Evolutionary conservation across 2,329 filamentous ascomycete genomes (phyloP).

Genomic region (Magnaporthiopsis poae): DNA sequence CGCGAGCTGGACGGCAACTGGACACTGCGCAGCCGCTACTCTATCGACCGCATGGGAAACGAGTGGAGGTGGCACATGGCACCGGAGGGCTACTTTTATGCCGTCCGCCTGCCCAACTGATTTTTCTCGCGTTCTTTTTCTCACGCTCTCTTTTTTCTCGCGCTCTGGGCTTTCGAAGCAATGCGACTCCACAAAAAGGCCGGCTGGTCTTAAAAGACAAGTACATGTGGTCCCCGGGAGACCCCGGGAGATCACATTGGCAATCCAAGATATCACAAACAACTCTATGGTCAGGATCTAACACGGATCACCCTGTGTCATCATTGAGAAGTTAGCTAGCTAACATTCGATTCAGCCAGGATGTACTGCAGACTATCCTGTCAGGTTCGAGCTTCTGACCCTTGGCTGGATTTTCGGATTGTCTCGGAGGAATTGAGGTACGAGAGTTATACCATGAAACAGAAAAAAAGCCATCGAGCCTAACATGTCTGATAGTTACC

Average conservation of each 20-base stretch:
- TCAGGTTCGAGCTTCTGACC: background rate
- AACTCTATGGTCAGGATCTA: background rate
- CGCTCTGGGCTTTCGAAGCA: background rate
- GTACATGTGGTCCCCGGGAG: background rate
- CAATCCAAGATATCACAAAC: background rate
- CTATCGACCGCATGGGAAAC: conserved; percentile 45
- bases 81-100: conserved; percentile 50
- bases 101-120: conserved; percentile 40
- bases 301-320: background rate
- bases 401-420: background rate
- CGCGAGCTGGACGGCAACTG: conserved; percentile 52
- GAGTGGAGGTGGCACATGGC: conserved; percentile 50
- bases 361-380: background rate
- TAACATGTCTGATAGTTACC: background rate
- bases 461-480: background rate
- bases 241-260: background rate
- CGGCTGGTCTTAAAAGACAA: background rate
- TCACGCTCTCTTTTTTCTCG: background rate
- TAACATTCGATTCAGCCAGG: background rate
- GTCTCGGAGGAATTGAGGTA: background rate
- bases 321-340: background rate
- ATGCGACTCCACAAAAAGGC: background rate
- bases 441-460: background rate
- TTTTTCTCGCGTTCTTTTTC: background rate
- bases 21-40: conserved; percentile 48